Base-by-base conservation (phyloP, 306 rosid species). In the Corylus americana region DNA sequence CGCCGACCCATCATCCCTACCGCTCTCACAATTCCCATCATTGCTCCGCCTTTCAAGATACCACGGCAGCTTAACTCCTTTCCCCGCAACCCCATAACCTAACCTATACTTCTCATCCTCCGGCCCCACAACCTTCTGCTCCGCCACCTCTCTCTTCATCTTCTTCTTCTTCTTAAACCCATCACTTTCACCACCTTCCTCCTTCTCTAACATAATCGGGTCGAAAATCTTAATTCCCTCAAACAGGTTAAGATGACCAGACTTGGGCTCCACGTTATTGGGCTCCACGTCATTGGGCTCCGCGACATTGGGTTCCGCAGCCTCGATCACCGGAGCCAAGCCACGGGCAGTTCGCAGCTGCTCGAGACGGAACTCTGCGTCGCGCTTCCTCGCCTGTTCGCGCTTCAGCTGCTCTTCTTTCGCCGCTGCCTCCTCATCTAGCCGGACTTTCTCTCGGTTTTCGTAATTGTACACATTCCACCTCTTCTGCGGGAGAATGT, bases 401-500 rank as follows among this genome's bases (percentile, higher is more conserved):
- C 91, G 97, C 81, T 94, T 92, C 6, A 92, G 75, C 87, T 92
- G 98, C 50, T 94, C 98, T 54, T 94, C 98, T 77, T 66, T 92
- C 7, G 98, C 98, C 51, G 97, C 98, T 20, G 89, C 87, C 71
- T 94, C 98, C 80, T 92, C 98, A 58, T 94, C 98, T 29, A 66
- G 89, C 18, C 90, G 88, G 1, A 94, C 98, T 79, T 94, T 94
- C 83, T 94, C 98, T 76, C 95, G 79, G 79, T 94, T 94, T 1
- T 94, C 98, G 74, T 29, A 94, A 77, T 90, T 91, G 87, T 94
- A 94, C 25, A 94, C 98, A 78, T 92, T 94, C 98, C 98, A 94
- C 16, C 95, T 87, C 86, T 94, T 94, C 85, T 94, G 98, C 27
- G 98, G 98, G 64, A 94, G 97, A 59, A 94, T 94, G 76, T 92